phyloP scores from a whole-genome alignment of 352 stramenopile genomes.

The Pythium volutum region DNA sequence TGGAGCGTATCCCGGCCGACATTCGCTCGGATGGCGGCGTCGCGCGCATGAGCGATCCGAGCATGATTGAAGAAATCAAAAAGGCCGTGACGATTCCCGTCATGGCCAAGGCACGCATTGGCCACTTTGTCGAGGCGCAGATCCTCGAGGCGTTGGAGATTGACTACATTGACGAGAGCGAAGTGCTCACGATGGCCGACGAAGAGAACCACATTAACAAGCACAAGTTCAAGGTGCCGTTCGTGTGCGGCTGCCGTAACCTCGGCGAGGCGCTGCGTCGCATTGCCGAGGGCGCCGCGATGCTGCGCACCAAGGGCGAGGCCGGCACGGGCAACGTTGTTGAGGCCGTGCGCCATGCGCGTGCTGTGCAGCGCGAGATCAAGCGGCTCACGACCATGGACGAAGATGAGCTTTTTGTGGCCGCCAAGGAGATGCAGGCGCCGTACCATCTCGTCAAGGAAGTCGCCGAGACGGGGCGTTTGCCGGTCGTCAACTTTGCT shows the following conservation, averaged over 20 bases:
- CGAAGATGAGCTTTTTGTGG: conserved; percentile 97
- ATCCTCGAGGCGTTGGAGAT: conserved; percentile 97
- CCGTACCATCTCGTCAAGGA: conserved; percentile 93
- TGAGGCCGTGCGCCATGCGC: conserved; percentile 95
- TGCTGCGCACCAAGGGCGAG: conserved; percentile 98
- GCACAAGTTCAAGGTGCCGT: conserved; percentile 96
- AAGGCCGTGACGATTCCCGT: conserved; percentile 98
- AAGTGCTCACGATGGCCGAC: conserved; percentile 98
- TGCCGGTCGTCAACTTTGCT: conserved; percentile 98
- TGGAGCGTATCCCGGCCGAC: conserved; percentile 98
- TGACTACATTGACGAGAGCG: conserved; percentile 99
- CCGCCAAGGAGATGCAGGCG: conserved; percentile 95
- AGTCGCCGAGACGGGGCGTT: conserved; percentile 85
- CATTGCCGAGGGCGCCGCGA: conserved; percentile 94
- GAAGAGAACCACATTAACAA: conserved; percentile 98
- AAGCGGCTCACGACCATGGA: conserved; percentile 90
- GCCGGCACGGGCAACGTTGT: conserved; percentile 98
- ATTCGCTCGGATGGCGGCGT: conserved; percentile 96
- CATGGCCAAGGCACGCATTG: conserved; percentile 98
- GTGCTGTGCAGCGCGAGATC: conserved; percentile 92
- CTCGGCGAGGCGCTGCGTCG: conserved; percentile 95
- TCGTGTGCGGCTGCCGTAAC: conserved; percentile 98
- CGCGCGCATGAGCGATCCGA: conserved; percentile 96
- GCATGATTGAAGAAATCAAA: conserved; percentile 98
- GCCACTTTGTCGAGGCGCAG: conserved; percentile 98